These are phyloP conservation scores for Ogataea henricii DNA, from an alignment of 805 yeast genomes.

Conservation along the genomic window DNA sequence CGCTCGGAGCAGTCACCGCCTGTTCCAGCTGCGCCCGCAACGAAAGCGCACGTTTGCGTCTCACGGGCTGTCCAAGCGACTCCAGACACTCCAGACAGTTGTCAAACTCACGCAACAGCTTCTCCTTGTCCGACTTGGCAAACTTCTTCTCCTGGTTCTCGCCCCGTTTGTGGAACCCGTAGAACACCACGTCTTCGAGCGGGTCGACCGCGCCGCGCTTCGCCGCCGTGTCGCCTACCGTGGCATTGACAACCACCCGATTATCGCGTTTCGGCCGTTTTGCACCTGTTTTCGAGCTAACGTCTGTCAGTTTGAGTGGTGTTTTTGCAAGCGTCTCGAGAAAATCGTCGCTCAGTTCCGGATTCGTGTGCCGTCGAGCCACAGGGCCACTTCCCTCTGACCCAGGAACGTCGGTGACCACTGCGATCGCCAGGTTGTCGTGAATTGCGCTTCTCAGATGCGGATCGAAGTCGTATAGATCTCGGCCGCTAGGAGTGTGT, in stretches of 20 bases:
- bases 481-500: conserved; percentile 15
- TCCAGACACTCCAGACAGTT: conserved; percentile 48
- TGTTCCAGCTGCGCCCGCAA: conserved; percentile 10
- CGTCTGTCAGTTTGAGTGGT: conserved; percentile 22
- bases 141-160: conserved; percentile 65
- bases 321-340: conserved; percentile 14
- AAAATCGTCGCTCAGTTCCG: conserved; percentile 19
- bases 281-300: conserved; percentile 12
- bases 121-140: conserved; percentile 53
- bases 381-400: conserved; percentile 11
- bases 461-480: conserved; percentile 40
- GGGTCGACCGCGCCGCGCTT: conserved; percentile 39
- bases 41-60: conserved; percentile 13
- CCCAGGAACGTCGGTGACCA: conserved; percentile 15
- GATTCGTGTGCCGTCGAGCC: conserved; percentile 12
- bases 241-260: conserved; percentile 1
- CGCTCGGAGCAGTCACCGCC: background rate
- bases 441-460: conserved; percentile 28
- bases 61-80: conserved; percentile 31
- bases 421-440: conserved; percentile 25
- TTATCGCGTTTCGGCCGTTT: conserved; percentile 6
- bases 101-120: conserved; percentile 58
- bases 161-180: conserved; percentile 57
- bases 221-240: background rate
- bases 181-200: conserved; percentile 46